Base-by-base conservation (phyloP, 1,284 basidiomycete species). In the Sporisorium reilianum region DNA sequence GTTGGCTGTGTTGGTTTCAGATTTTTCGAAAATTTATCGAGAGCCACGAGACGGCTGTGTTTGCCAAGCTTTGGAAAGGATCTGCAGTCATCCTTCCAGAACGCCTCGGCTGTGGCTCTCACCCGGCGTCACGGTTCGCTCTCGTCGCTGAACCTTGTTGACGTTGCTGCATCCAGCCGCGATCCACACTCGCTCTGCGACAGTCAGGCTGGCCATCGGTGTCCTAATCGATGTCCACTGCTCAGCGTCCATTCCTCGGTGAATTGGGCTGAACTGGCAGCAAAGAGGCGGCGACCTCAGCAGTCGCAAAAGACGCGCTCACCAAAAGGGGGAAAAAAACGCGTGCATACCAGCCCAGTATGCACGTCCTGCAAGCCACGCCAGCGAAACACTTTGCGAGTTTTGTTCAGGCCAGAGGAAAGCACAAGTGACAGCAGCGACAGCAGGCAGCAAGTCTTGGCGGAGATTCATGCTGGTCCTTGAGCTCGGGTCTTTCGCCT, bases 401-500 rank as follows among this genome's bases (percentile, higher is more conserved):
- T 11, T 38, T 38, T 38, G 8, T 34, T 38, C 34, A 34, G 34
- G 3, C 8, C 12, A n/a, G 18, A n/a, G 36, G 32, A 34, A 12
- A 34, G 5, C 3, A 38, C 16, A 6, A 36, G 34, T 36, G 34
- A 36, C 34, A 36, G 66, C 66, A 59, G 26, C 64, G 55, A n/a
- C 32, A 34, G 32, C 8, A 34, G 32, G n/a, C 11, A 34, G 32
- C 32, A 59, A 22, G 65, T 44, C 66, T 69, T 69, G 66, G 66
- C 66, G 48, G 42, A 38, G 9, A 16, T 50, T 68, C 45, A 63
- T 69, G 65, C 55, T 51, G 38, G 51, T n/a, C n/a, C n/a, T n/a
- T n/a, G n/a, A 8, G 6, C 38, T 52, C 34, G 20, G 49, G 4
- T 25, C 10, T 32, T 44, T 54, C 25, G 51, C 51, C 38, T 42